These are phyloP conservation scores for Komagataea norvegica DNA, from an alignment of 1,139 yeast genomes.

Conservation along the genomic window DNA sequence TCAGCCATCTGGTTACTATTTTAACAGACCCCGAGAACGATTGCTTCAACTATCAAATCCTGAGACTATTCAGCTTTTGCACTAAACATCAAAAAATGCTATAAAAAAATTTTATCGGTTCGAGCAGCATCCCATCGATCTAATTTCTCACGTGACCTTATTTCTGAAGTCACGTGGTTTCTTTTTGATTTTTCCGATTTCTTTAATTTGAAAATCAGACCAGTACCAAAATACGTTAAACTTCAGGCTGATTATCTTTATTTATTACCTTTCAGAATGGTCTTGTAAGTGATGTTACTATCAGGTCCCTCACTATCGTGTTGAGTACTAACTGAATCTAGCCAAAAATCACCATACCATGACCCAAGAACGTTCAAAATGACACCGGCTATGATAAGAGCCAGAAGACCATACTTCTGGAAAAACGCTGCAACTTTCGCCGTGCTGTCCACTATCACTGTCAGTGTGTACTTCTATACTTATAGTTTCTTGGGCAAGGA, in stretches of 20 bases:
- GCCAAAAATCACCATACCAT: constrained; percentile 47
- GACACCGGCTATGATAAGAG: constrained; percentile 91
- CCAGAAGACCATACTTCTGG: constrained; percentile 80
- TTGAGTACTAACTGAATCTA: constrained; percentile 7
- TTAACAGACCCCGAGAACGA: not conserved
- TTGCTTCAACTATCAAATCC: not conserved
- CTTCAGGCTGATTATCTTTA: not conserved
- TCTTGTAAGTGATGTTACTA: constrained; percentile 10
- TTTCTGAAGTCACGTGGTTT: constrained; percentile 3
- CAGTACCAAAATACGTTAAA: not conserved
- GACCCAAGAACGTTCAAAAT: constrained; percentile 77
- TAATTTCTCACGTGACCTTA: constrained; percentile 1
- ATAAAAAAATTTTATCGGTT: constrained; percentile 4
- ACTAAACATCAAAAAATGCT: not conserved
- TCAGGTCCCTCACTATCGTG: not conserved
- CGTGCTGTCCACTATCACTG: constrained; percentile 54
- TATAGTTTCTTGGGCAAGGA: constrained; percentile 68
- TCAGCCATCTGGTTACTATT: constrained; percentile 8
- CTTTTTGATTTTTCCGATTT: not conserved
- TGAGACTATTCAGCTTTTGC: not conserved
- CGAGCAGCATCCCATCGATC: constrained; percentile 4
- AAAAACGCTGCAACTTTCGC: constrained; percentile 63
- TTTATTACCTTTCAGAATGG: constrained; percentile 9
- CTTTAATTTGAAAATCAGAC: not conserved
- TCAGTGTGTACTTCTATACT: constrained; percentile 71